Conservation (phyloP, 2,329 filamentous ascomycete species). For the Penicillium sp. region DNA sequence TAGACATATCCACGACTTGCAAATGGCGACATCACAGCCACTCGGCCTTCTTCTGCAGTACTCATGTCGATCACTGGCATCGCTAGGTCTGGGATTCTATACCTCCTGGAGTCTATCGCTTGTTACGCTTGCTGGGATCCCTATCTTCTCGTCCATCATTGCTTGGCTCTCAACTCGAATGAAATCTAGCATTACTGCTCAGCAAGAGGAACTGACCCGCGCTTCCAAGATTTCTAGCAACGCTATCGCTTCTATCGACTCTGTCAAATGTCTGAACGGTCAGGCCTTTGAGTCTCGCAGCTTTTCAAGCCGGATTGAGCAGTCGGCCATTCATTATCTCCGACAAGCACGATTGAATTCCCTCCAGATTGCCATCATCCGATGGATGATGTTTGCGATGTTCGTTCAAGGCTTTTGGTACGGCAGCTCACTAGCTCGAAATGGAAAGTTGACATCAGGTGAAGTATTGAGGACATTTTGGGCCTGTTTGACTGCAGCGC, state of each 20-base stretch:
- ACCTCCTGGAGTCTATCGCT: constrained; percentile 81
- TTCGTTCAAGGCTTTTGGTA: constrained; percentile 92
- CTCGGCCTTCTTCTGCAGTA: constrained; percentile 66
- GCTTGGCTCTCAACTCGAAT: constrained; percentile 57
- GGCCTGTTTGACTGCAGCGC: constrained; percentile 68
- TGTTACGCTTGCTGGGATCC: constrained; percentile 67
- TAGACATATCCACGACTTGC: constrained; percentile 77
- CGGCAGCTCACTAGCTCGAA: constrained; percentile 63
- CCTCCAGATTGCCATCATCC: constrained; percentile 66
- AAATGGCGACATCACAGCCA: constrained; percentile 72
- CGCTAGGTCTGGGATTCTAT: constrained; percentile 67
- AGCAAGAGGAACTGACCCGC: constrained; percentile 61
- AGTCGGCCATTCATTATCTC: constrained; percentile 59
- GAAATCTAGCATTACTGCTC: constrained; percentile 60
- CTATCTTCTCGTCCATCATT: constrained; percentile 60
- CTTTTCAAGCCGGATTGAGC: constrained; percentile 56
- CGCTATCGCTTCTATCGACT: constrained; percentile 69
- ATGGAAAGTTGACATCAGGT: constrained; percentile 56
- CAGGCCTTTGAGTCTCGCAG: constrained; percentile 62
- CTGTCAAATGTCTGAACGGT: constrained; percentile 81
- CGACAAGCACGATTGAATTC: constrained; percentile 65
- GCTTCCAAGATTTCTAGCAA: constrained; percentile 68
- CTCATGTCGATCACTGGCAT: constrained; percentile 58
- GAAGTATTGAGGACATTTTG: constrained; percentile 81
- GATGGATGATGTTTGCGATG: constrained; percentile 68